Evolutionary conservation across 345 rosid species (phyloP), one percentile per base, ranked within the genome.

Genomic region (Citrus medica): DNA sequence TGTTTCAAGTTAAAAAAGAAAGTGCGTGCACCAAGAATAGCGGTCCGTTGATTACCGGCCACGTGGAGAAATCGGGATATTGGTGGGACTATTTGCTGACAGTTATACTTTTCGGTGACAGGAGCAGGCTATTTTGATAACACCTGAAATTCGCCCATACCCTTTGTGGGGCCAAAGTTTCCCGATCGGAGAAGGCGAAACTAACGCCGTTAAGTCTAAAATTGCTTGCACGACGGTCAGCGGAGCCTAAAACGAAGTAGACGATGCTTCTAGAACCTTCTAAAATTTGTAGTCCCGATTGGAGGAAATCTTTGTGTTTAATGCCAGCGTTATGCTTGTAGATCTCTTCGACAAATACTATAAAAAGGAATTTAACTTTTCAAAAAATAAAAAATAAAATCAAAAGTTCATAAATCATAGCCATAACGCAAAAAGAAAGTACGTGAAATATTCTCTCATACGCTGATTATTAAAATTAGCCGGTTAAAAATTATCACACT

Each of bases 51-150:
- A 75, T 19, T 30, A 0, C 1, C 5, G 0, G 62, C 6, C 60
- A 64, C 78, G 27, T 62, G 77, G 59, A 13, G 5, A 9, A 0
- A 62, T 48, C 38, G 0, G 22, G 60, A 30, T 5, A 1, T 27
- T 1, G 16, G 61, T 9, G 46, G 42, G 27, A 46, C 19, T 42
- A 0, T 1, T 62, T 74, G 42, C 22, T 21, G 71, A 22, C 69
- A 28, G 69, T 71, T 24, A 42, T 80, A 28, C 24, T 76, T 85
- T 32, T 64, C 4, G 46, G 56, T 56, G 62, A 75, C 81, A 25
- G 24, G 77, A 63, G 83, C 86, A 85, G 77, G 84, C 82, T 78
- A 59, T 32, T 79, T 62, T 17, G 25, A 1, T 24, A 35, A 66
- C 86, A 76, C 74, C 16, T 64, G 76, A 62, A 65, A 17, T 0